Evolutionary conservation across 2,329 filamentous ascomycete genomes (phyloP).

Genomic region (Mycosphaerella arachidis): DNA sequence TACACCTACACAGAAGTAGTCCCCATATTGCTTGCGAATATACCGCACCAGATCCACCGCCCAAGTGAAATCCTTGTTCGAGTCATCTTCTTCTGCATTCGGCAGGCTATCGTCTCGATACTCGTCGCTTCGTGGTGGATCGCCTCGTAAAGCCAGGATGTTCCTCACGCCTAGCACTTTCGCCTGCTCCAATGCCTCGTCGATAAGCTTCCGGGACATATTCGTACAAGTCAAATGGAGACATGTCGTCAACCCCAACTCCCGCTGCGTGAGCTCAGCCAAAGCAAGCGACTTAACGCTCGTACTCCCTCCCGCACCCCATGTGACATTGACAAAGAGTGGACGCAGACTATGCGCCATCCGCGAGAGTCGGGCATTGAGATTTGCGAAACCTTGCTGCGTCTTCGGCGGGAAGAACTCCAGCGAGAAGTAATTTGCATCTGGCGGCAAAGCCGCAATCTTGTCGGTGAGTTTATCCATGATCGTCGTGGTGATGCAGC

Average conservation of each 20-base stretch:
- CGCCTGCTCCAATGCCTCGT: conserved; percentile 84
- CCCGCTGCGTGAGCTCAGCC: conserved; percentile 89
- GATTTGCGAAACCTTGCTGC: conserved; percentile 87
- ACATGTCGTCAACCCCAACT: conserved; percentile 88
- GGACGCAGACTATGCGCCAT: conserved; percentile 90
- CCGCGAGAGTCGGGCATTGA: conserved; percentile 85
- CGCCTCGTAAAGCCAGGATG: conserved; percentile 84
- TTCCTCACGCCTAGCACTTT: conserved; percentile 89
- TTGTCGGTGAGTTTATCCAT: conserved; percentile 69
- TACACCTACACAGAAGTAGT: conserved; percentile 95
- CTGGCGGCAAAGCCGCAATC: conserved; percentile 79
- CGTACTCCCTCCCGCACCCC: conserved; percentile 93
- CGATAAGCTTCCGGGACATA: conserved; percentile 82
- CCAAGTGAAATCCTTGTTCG: conserved; percentile 77
- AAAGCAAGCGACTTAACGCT: conserved; percentile 86
- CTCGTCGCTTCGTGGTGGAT: conserved; percentile 84
- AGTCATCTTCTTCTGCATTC: conserved; percentile 56
- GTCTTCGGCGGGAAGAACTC: conserved; percentile 99
- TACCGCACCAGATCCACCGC: conserved; percentile 86
- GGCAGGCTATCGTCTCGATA: conserved; percentile 63
- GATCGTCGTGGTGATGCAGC: conserved; percentile 31
- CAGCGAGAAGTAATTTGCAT: conserved; percentile 85
- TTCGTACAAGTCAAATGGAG: conserved; percentile 97
- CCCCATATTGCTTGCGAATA: conserved; percentile 77
- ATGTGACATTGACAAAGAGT: conserved; percentile 94